Evolutionary conservation across 1,284 basidiomycete genomes (phyloP).

Genomic region (Cystobasidium sp.): DNA sequence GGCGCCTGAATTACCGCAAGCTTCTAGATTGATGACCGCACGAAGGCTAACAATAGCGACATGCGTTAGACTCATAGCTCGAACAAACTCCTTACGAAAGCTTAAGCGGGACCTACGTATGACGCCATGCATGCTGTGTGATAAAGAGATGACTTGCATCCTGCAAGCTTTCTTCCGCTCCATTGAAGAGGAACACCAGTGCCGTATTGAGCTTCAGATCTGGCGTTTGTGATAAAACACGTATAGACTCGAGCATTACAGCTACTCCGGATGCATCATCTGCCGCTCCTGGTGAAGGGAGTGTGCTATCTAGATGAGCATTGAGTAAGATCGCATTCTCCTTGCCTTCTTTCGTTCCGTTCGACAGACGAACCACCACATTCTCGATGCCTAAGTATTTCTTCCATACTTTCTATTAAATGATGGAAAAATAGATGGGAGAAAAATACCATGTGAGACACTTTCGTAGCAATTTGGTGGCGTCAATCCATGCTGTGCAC

Average conservation of each 20-base stretch:
- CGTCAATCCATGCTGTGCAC: background rate
- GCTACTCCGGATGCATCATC: constrained; percentile 81
- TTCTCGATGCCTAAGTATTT: constrained; percentile 84
- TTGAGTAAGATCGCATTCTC: constrained; percentile 85
- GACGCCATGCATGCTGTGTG: constrained; percentile 76
- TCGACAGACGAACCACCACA: constrained; percentile 83
- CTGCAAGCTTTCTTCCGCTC: constrained; percentile 92
- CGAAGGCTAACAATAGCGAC: constrained; percentile 66
- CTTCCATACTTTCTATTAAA: constrained; percentile 83
- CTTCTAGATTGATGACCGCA: constrained; percentile 90
- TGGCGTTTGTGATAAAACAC: constrained; percentile 76
- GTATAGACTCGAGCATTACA: constrained; percentile 86
- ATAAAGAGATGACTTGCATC: constrained; percentile 92
- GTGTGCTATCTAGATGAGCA: constrained; percentile 77
- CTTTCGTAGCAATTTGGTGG: background rate
- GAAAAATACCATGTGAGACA: too few species aligned
- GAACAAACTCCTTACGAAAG: constrained; percentile 4
- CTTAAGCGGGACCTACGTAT: constrained; percentile 63
- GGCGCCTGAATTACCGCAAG: constrained; percentile 84
- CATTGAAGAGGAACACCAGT: constrained; percentile 90
- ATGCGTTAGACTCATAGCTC: constrained; percentile 15
- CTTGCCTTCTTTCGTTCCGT: constrained; percentile 72
- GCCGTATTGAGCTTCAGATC: constrained; percentile 76
- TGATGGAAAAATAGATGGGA: constrained; percentile 71
- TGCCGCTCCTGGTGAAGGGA: constrained; percentile 67